Base-by-base conservation (phyloP, 2,329 filamentous ascomycete genomes). In the Phoma sp. region DNA sequence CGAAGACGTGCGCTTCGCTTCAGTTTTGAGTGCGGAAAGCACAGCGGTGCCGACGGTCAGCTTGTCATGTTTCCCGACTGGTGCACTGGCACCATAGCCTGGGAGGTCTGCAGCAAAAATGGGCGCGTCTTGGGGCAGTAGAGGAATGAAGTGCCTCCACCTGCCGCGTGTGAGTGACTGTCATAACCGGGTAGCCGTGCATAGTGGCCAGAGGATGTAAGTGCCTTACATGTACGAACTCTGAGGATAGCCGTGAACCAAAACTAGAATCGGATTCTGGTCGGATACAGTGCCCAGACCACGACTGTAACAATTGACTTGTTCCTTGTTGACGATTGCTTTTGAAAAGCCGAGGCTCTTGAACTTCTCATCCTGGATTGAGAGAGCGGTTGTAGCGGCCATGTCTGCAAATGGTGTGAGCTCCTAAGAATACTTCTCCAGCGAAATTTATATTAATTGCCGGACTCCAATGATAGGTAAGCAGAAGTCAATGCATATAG, bases 171-270 rank as follows among this genome's bases (percentile, higher is more conserved):
- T 25, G 13, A 27, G 30, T 25, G 6, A 7, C 6, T 11, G n/a
- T 23, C n/a, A n/a, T 33, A 25, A 32, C 8, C 13, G 10, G n/a
- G 10, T 7, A 7, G 18, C 11, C 3, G 41, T 11, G 22, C 6
- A 18, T 5, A 47, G 7, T 32, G 2, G n/a, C 5, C 11, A 11
- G 13, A 22, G 4, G 9, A 1, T 25, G 9, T 1, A n/a, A 29
- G 7, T 32, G n/a, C 38, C 29, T 53, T 59, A 69, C 69, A 66
- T 66, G 52, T 66, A 71, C 23, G 66, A 57, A n/a, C 63, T 67
- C 41, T 69, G 59, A 0, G 71, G 71, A 39, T 73, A 73, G 7
- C 71, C 71, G 54, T 73, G 71, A 10, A 73, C 38, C 18, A 73
- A 52, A 1, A 72, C 66, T 1, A 73, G 39, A 7, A 72, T 55